Evolutionary conservation across 148 eudicot genomes (phyloP), one percentile per base, ranked within the genome.

Genomic region (Arctostaphylos glauca): DNA sequence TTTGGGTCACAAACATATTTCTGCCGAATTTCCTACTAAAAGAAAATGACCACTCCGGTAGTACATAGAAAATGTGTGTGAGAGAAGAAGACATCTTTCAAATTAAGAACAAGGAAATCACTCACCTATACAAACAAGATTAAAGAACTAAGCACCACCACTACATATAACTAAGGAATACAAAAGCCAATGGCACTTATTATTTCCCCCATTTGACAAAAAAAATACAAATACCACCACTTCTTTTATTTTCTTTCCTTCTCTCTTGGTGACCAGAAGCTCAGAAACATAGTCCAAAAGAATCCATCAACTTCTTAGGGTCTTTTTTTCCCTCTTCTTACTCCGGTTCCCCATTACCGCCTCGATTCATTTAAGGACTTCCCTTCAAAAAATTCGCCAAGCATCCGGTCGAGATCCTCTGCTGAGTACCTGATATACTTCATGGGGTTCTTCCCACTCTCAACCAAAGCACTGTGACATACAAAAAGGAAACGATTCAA

Each of bases 381-480:
- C 31, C 99, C 98, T 86, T 93, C 98, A 19, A 96, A 96, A 85
- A 96, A 94, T 87, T 96, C 99, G 47, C 96, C 96, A 41, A 96
- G 91, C 99, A 96, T 96, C 73, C 93, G 87, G 79, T 96, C 98
- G 82, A 96, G 92, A 86, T 96, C 99, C 90, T 96, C 99, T 4
- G 98, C 91, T 1, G 90, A 82, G 90, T 88, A 96, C 81, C 97
- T 88, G 75, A 94, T 89, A 86, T 96, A 94, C 88, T 93, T 96
- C 83, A 92, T 95, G 50, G 98, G 90, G 81, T 93, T 94, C 93
- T 94, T 94, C 72, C 92, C 95, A 54, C 82, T 89, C 91, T 94
- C 98, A 31, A 94, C 98, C 91, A 96, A 81, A 81, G 93, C 85
- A 88, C 98, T 96, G 89, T 66, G 48, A 86, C 84, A 84, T 6